Conservation (phyloP, 202 grass and related monocot species). For the Setaria viridis region DNA sequence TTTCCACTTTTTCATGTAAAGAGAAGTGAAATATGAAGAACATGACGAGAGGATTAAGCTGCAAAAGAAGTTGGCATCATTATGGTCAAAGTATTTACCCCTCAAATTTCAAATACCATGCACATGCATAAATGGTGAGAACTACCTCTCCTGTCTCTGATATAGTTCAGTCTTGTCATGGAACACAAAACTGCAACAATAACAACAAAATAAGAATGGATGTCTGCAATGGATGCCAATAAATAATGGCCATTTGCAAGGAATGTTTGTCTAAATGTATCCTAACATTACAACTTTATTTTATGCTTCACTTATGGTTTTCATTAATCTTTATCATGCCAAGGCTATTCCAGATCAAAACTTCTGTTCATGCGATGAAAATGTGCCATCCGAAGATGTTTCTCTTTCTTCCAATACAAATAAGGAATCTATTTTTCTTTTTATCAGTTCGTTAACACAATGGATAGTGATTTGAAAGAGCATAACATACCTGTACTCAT, state of each 20-base stretch:
- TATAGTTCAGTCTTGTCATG: slow-evolving; percentile 75
- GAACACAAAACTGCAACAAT: slow-evolving; percentile 77
- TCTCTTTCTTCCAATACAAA: neutral
- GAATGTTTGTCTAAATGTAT: neutral
- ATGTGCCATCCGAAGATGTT: neutral
- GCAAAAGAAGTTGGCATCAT: slow-evolving; percentile 45
- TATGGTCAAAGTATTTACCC: slow-evolving; percentile 19
- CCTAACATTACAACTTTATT: slow-evolving; percentile 1
- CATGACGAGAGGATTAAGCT: slow-evolving; percentile 79
- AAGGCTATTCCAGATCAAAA: slow-evolving; percentile 13
- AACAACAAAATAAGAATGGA: slow-evolving; percentile 42
- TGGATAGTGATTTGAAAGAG: neutral
- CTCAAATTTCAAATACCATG: slow-evolving; percentile 35
- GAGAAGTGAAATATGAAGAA: slow-evolving; percentile 83
- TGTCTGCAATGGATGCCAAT: slow-evolving; percentile 13
- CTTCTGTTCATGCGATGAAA: slow-evolving; percentile 28
- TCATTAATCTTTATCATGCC: slow-evolving; percentile 9
- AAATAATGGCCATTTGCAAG: neutral
- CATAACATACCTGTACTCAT: slow-evolving; percentile 70
- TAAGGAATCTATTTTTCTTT: neutral
- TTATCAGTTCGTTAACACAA: slow-evolving; percentile 12
- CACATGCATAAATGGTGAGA: slow-evolving; percentile 11
- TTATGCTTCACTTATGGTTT: neutral
- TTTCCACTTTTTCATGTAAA: slow-evolving; percentile 88
- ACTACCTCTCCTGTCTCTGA: slow-evolving; percentile 69